Evolutionary conservation across 768 basidiomycete genomes (phyloP).

Genomic region (Candolleomyces efflorescens): DNA sequence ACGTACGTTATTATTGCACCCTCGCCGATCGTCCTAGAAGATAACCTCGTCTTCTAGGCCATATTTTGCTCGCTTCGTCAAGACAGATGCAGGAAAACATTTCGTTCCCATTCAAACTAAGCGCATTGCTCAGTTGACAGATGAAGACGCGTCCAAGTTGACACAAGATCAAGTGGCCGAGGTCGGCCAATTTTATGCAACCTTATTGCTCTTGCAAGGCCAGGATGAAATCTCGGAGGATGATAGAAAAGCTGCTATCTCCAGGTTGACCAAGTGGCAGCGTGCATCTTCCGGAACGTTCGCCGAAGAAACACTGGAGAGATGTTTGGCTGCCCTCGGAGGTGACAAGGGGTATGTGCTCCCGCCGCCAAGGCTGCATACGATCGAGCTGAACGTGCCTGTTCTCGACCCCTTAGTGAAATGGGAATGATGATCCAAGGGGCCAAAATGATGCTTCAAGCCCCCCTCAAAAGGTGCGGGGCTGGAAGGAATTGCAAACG

Average conservation of each 20-base stretch:
- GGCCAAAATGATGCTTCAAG: slow-evolving; percentile 27
- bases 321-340: slow-evolving; percentile 30
- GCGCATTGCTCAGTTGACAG: slow-evolving; percentile 25
- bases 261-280: slow-evolving; percentile 29
- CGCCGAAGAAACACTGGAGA: slow-evolving; percentile 28
- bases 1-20: slow-evolving; percentile 23
- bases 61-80: slow-evolving; percentile 37
- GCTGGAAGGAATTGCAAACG: slow-evolving; percentile 21
- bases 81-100: slow-evolving; percentile 24
- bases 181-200: slow-evolving; percentile 35
- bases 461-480: slow-evolving; percentile 27
- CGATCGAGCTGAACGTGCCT: too few species aligned
- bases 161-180: slow-evolving; percentile 26
- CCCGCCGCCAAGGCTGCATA: too few species aligned
- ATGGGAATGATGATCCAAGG: slow-evolving; percentile 22
- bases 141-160: slow-evolving; percentile 14
- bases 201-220: slow-evolving; percentile 36
- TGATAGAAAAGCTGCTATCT: slow-evolving; percentile 28
- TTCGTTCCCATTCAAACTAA: slow-evolving; percentile 32
- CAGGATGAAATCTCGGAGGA: slow-evolving; percentile 22
- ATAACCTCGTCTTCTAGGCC: slow-evolving; percentile 20
- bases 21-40: not conserved
- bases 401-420: slow-evolving; percentile 13
- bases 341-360: slow-evolving; percentile 8
- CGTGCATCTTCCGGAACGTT: slow-evolving; percentile 22